Conservation (phyloP, 2,329 filamentous ascomycete species). For the Thermoascus crustaceus region DNA sequence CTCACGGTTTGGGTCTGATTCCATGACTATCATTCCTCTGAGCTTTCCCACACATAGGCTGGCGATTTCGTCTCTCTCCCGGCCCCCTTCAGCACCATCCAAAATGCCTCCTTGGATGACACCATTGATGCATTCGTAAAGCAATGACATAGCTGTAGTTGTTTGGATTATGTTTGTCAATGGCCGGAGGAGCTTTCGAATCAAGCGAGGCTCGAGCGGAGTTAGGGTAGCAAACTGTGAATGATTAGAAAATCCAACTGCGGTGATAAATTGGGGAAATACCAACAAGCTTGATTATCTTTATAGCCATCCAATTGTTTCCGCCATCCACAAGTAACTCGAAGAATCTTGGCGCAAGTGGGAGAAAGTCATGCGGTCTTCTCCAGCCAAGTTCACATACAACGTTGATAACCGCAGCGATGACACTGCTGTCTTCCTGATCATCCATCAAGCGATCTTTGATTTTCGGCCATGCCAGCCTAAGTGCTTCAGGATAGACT, state of each 20-base stretch:
- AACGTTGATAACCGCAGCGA: slow-evolving; percentile 91
- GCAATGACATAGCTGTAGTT: slow-evolving; percentile 91
- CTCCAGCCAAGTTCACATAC: slow-evolving; percentile 94
- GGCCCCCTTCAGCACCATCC: slow-evolving; percentile 67
- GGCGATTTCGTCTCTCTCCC: slow-evolving; percentile 85
- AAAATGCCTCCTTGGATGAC: slow-evolving; percentile 96
- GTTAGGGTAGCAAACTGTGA: slow-evolving; percentile 84
- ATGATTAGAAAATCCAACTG: slow-evolving; percentile 16
- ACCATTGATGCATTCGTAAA: slow-evolving; percentile 97
- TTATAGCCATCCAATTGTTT: slow-evolving; percentile 99
- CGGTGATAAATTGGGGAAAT: not conserved
- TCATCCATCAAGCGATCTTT: slow-evolving; percentile 89
- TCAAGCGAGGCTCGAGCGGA: slow-evolving; percentile 80
- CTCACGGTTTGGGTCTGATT: slow-evolving; percentile 87
- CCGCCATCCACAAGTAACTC: slow-evolving; percentile 83
- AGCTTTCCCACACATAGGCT: slow-evolving; percentile 87
- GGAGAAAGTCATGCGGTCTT: slow-evolving; percentile 85
- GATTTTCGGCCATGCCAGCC: slow-evolving; percentile 93
- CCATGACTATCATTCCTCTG: slow-evolving; percentile 84
- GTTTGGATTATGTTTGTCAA: slow-evolving; percentile 89
- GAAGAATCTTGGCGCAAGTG: slow-evolving; percentile 82
- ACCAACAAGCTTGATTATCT: slow-evolving; percentile 87
- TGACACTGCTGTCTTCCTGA: slow-evolving; percentile 83
- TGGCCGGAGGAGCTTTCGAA: slow-evolving; percentile 84
- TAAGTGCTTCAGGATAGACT: slow-evolving; percentile 90